phyloP scores from a whole-genome alignment of 495 filamentous ascomycete genomes.

The Aspergillus campestris region DNA sequence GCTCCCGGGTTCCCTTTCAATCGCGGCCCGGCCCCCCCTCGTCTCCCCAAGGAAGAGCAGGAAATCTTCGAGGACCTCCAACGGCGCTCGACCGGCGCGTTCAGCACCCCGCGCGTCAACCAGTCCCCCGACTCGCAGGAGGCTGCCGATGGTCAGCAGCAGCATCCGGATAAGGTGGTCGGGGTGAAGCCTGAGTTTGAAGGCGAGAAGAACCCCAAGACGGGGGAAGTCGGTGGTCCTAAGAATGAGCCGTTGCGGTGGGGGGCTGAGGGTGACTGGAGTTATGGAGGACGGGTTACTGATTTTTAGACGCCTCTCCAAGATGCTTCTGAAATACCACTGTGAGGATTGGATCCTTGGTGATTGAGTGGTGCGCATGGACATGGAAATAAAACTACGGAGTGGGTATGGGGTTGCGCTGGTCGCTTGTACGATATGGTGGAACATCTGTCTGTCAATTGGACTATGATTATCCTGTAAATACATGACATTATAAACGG shows the following conservation, averaged over 20 bases:
- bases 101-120: constrained; percentile 51
- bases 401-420: no score
- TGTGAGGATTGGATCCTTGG: no score
- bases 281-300: constrained; percentile 89
- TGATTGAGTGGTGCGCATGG: not conserved
- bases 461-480: no score
- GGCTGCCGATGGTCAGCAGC: constrained; percentile 47
- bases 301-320: constrained; percentile 79
- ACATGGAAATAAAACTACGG: not conserved
- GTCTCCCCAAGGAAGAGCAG: constrained; percentile 81
- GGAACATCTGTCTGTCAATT: no score
- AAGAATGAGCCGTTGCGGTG: constrained; percentile 96
- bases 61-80: constrained; percentile 89
- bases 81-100: constrained; percentile 58
- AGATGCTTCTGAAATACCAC: no score
- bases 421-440: no score
- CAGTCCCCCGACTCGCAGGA: constrained; percentile 34
- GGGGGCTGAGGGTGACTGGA: constrained; percentile 80
- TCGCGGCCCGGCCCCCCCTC: constrained; percentile 63
- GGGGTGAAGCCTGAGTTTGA: constrained; percentile 89
- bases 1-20: constrained; percentile 23
- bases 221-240: constrained; percentile 91
- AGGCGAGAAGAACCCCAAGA: constrained; percentile 86
- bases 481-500: no score
- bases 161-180: constrained; percentile 60